phyloP scores from a whole-genome alignment of 208 protist species.

The Balamuthia mandrillaris region DNA sequence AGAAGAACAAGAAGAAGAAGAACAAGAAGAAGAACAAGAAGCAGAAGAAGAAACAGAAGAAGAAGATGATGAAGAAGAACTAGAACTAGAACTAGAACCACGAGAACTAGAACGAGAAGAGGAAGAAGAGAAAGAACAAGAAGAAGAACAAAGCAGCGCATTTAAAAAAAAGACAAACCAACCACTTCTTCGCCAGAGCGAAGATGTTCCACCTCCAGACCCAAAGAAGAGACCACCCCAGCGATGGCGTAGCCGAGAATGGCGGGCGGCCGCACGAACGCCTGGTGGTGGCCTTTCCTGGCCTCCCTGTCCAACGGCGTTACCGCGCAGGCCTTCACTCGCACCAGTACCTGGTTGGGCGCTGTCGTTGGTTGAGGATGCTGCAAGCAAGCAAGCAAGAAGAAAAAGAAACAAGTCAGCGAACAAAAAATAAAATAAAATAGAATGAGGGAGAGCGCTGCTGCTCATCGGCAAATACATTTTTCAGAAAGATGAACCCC shows the following conservation, averaged over 20 bases:
- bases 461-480: not conserved
- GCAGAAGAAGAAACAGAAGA: too few species aligned
- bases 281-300: not conserved
- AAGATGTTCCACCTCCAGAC: slow-evolving; percentile 1
- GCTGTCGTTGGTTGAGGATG: not conserved
- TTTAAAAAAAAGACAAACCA: not conserved
- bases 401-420: not conserved
- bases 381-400: not conserved
- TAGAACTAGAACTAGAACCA: too few species aligned
- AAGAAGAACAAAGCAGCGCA: not conserved
- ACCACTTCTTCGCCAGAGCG: not conserved
- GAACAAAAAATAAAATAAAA: not conserved
- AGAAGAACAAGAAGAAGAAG: too few species aligned
- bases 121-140: not conserved
- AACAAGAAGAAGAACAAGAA: too few species aligned
- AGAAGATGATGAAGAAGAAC: too few species aligned
- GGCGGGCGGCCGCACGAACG: not conserved
- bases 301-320: not conserved
- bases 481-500: not conserved
- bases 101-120: too few species aligned
- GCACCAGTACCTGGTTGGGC: not conserved
- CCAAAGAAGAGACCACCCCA: not conserved
- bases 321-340: slow-evolving; percentile 2
- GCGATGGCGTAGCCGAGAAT: not conserved
- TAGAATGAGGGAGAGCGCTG: not conserved